A percentile compares a stretch with the other conserved stretches of the same genome.
Evolutionary conservation across 495 filamentous ascomycete genomes (phyloP).

Genomic region (Mytilinidion resinicola): DNA sequence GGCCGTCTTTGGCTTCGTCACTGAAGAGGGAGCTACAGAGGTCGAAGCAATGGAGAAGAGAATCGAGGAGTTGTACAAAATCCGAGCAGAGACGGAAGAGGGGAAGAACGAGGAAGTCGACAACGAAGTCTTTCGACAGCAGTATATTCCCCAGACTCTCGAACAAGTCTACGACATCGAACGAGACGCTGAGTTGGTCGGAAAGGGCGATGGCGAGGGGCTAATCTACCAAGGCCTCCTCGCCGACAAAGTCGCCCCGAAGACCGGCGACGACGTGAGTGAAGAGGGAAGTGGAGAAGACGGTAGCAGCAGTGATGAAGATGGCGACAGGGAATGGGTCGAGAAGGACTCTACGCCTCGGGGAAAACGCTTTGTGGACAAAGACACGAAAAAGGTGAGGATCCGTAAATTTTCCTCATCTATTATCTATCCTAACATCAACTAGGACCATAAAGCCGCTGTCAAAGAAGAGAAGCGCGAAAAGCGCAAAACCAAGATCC

Average conservation of each 20-base stretch:
- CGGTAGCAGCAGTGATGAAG: slow-evolving; percentile 32
- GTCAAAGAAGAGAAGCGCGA: slow-evolving; percentile 95
- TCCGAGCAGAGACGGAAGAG: slow-evolving; percentile 35
- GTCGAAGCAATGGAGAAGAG: slow-evolving; percentile 41
- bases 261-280: neutral
- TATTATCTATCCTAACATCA: slow-evolving; percentile 18
- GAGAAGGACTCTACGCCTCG: slow-evolving; percentile 56
- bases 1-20: slow-evolving; percentile 73
- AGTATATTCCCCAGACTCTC: slow-evolving; percentile 89
- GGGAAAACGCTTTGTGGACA: slow-evolving; percentile 86
- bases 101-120: slow-evolving; percentile 56
- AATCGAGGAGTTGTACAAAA: slow-evolving; percentile 47
- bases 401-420: neutral
- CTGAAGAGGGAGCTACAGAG: slow-evolving; percentile 48
- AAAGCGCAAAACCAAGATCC: slow-evolving; percentile 87
- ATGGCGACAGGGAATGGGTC: slow-evolving; percentile 16
- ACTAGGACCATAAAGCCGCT: slow-evolving; percentile 72
- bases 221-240: slow-evolving; percentile 78
- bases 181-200: slow-evolving; percentile 73
- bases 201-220: slow-evolving; percentile 60
- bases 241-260: slow-evolving; percentile 50
- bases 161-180: slow-evolving; percentile 95
- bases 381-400: slow-evolving; percentile 69
- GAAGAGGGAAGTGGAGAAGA: slow-evolving; percentile 27
- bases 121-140: slow-evolving; percentile 85